Base-by-base conservation (phyloP, 495 filamentous ascomycete species). In the Penicillium nucicola region DNA sequence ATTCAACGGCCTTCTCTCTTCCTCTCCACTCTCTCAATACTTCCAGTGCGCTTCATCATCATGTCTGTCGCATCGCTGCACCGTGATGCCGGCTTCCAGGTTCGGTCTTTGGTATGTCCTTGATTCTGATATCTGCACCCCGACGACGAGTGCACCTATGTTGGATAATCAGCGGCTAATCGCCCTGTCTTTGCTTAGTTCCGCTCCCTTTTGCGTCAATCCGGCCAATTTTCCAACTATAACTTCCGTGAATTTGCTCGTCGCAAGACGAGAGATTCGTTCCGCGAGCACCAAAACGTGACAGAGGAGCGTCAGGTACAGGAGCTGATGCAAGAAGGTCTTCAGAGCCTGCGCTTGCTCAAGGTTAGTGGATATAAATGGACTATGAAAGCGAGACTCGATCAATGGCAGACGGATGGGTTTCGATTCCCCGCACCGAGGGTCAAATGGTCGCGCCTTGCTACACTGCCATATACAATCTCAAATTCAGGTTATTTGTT, bases 171-270 rank as follows among this genome's bases (percentile, higher is more conserved):
- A 19, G 45, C 36, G 4, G 0, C 4, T 31, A 15, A 8, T 20
- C 19, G 7, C 18, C 12, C 14, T 19, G 45, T 12, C 5, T 33
- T 32, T 13, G 11, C 41, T 30, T 58, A 97, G 90, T 97, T 95
- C 74, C 92, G 95, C 39, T 92, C 92, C 52, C 79, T 98, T 53
- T 77, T 96, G 57, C 89, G 93, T 28, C 87, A 92, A 69, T 84
- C 89, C 14, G 79, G 82, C 42, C 88, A 95, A 57, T 98, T 97
- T 69, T 83, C 91, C 44, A 79, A 85, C 53, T 98, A 96, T 78
- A 97, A 97, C 69, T 98, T 96, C 79, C 83, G 93, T 65, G 92
- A 97, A 60, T 98, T 97, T 72, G 92, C 95, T 23, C 88, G 82
- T 65, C 84, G 95, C 49, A 81, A 93, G 63, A 92, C 93, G 58